Percentiles rank a stretch among this genome's conserved stretches.
These are phyloP conservation scores for Carallia pectinifolia DNA, from an alignment of 345 rosid genomes.

Conservation along the genomic window DNA sequence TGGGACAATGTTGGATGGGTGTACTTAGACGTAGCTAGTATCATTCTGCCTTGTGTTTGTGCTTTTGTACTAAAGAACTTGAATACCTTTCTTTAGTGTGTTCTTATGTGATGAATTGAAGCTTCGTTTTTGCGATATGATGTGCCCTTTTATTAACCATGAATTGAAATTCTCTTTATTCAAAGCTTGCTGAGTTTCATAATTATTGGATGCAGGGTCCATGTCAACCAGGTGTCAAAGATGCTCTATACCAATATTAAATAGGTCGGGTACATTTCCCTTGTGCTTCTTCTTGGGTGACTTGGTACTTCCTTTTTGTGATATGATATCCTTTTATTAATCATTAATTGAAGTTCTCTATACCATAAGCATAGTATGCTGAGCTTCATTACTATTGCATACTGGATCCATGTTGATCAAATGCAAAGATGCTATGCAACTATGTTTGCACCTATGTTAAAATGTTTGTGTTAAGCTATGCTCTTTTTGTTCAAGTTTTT, in stretches of 20 bases:
- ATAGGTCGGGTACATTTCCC: background rate
- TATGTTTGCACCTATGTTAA: slow-evolving; percentile 31
- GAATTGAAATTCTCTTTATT: background rate
- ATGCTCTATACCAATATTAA: too few species aligned
- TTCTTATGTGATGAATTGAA: background rate
- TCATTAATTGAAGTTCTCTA: too few species aligned
- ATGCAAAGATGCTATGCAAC: slow-evolving; percentile 25
- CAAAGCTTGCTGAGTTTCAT: background rate
- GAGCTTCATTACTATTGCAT: background rate
- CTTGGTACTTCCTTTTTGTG: too few species aligned
- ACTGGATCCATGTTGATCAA: slow-evolving; percentile 35
- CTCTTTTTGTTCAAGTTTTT: background rate
- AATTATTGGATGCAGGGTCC: too few species aligned
- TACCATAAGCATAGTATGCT: background rate
- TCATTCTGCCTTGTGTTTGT: too few species aligned
- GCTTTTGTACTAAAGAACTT: too few species aligned
- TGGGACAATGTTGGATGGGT: background rate
- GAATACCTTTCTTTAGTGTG: background rate
- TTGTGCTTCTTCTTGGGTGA: background rate
- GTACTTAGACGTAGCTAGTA: background rate
- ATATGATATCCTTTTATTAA: background rate
- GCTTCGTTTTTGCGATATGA: background rate
- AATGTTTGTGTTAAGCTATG: slow-evolving; percentile 31
- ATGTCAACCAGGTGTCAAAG: too few species aligned
- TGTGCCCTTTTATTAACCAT: too few species aligned